Conservation (phyloP, 140 eudicot genomes). For the Flaveria floridana region DNA sequence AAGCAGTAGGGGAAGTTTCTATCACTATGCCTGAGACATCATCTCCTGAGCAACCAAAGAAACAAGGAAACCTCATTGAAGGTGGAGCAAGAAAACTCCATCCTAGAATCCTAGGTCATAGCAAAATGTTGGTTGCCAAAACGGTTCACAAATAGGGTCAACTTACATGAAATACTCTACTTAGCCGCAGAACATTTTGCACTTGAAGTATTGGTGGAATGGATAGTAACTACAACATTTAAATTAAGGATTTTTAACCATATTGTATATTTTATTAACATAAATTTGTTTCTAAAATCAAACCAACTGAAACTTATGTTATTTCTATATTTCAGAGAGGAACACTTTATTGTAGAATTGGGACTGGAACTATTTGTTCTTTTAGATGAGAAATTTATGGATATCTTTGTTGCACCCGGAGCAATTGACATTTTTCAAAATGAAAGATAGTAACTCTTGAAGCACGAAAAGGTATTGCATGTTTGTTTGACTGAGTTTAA, state of each 20-base stretch:
- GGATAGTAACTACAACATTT: conserved; percentile 75
- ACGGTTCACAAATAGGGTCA: conserved; percentile 57
- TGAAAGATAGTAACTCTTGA: no score
- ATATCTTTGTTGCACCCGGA: no score
- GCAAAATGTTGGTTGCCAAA: conserved; percentile 44
- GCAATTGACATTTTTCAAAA: no score
- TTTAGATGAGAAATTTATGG: no score
- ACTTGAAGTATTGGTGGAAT: conserved; percentile 72
- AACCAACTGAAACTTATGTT: not conserved
- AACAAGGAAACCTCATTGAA: conserved; percentile 57
- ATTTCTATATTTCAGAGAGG: no score
- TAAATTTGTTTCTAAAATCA: not conserved
- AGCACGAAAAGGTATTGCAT: no score
- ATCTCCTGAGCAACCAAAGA: conserved; percentile 47
- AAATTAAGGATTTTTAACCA: conserved; percentile 80
- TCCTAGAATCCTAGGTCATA: conserved; percentile 39
- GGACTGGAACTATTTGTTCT: no score
- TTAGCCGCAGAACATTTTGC: conserved; percentile 79
- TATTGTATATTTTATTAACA: conserved; percentile 53
- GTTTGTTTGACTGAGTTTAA: no score
- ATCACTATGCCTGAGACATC: conserved; percentile 39
- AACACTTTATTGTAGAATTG: no score
- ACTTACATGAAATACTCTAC: conserved; percentile 68
- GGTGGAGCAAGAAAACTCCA: conserved; percentile 70
- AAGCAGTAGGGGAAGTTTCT: conserved; percentile 31